phyloP scores from a whole-genome alignment of 2,329 filamentous ascomycete species.

The Diaporthe vaccinii region DNA sequence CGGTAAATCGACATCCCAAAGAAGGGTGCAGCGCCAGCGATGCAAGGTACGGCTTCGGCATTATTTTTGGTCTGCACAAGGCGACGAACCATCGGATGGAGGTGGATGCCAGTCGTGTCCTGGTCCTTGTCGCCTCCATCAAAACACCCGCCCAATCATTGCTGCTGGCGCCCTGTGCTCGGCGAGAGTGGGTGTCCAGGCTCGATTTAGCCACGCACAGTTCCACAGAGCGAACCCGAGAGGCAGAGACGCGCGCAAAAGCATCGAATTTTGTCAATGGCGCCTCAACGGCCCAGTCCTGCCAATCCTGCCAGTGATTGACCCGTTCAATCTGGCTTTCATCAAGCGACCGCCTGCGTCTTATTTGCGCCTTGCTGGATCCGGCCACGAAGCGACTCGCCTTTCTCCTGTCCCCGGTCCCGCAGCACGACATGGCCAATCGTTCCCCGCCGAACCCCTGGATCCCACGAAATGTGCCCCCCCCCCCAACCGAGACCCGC shows the following conservation, averaged over 20 bases:
- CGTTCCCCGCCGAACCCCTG: conserved; percentile 39
- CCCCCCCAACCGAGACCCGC: conserved; percentile 28
- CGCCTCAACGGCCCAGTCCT: neutral
- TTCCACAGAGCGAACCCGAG: conserved; percentile 20
- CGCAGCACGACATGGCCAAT: conserved; percentile 35
- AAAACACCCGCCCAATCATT: conserved; percentile 20
- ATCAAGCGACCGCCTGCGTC: conserved; percentile 18
- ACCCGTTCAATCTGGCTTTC: conserved; percentile 13
- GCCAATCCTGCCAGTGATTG: neutral
- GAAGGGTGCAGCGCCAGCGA: neutral
- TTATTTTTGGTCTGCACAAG: neutral
- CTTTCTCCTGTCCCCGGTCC: conserved; percentile 23
- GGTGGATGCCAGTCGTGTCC: neutral
- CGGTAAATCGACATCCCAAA: conserved; percentile 15
- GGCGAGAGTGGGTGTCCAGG: neutral
- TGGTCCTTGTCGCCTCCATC: conserved; percentile 21
- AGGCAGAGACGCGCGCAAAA: conserved; percentile 23
- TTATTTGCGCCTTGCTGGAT: conserved; percentile 22
- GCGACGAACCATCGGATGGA: conserved; percentile 11
- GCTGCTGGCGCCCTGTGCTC: neutral
- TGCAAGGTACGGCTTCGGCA: conserved; percentile 23
- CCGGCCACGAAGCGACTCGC: conserved; percentile 29
- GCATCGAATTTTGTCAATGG: conserved; percentile 7
- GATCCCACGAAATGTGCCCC: conserved; percentile 21
- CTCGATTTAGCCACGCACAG: conserved; percentile 1